Base-by-base conservation (phyloP, 345 rosid species). In the Leavenworthia alabamica region DNA sequence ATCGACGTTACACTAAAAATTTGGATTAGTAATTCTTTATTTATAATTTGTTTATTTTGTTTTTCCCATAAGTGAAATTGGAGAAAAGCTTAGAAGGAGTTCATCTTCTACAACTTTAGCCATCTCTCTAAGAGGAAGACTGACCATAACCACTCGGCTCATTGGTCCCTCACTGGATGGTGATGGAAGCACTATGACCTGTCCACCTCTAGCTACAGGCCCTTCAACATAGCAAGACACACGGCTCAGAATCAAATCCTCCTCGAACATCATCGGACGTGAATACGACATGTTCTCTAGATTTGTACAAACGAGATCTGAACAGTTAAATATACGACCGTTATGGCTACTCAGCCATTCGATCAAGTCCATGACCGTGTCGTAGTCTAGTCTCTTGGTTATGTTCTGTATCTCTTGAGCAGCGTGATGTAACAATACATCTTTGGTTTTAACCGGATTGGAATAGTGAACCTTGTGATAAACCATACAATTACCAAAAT, bases 401-500 rank as follows among this genome's bases (percentile, higher is more conserved):
- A 14, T 66, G 28, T 77, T 75, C 41, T 66, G 55, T 10, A 84
- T 73, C 28, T 81, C 81, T 67, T 28, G 24, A 1, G 67, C 56
- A 6, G 76, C 87, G 52, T 59, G 60, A 11, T 75, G 37, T 53
- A 29, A 39, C 1, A 51, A 5, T 10, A 2, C 36, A 6, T 65
- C 65, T 8, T 52, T 47, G 12, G 45, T 22, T 26, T 41, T 63
- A 7, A 41, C 14, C 31, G 64, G 62, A 53, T 20, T 42, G 28
- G 56, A 0, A 56, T 42, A 5, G 4, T 56, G 32, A 35, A 76
- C 73, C 20, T 76, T 75, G 8, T 80, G 77, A 24, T 79, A 83
- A 2, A 84, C 78, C 86, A 79, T 78, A 67, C 90, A 81, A 15
- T 84, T 89, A 32, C 97, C 95, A 36, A 86, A 86, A 23, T 64